Percentiles rank a stretch among this genome's conserved stretches.
Evolutionary conservation across 331 rosid species (phyloP).

Genomic region (Telfairia occidentalis): DNA sequence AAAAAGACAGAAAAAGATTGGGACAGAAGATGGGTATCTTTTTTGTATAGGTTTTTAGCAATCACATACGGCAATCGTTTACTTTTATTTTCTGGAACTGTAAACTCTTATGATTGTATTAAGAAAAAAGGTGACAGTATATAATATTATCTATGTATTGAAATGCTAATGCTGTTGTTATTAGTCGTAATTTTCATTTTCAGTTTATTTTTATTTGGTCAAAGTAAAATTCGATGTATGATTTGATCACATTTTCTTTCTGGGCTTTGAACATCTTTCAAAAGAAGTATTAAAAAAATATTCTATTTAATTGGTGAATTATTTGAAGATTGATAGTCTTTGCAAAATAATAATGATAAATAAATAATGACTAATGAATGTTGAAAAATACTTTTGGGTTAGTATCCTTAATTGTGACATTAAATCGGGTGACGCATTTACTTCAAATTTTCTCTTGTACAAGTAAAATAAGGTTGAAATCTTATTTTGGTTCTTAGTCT

Average conservation of each 20-base stretch:
- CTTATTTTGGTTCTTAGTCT: too few species aligned
- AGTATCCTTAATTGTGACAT: neutral
- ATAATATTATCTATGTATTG: neutral
- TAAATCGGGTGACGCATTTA: neutral
- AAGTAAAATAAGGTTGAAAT: too few species aligned
- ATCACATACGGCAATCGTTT: neutral
- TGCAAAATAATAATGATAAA: too few species aligned
- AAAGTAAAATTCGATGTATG: too few species aligned
- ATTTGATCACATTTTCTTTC: too few species aligned
- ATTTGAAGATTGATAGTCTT: too few species aligned
- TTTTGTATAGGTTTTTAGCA: constrained; percentile 4
- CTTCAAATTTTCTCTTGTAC: too few species aligned
- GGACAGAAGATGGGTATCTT: neutral
- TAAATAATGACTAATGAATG: too few species aligned
- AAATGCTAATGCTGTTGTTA: neutral
- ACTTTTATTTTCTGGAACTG: neutral
- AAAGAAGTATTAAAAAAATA: too few species aligned
- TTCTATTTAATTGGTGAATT: too few species aligned
- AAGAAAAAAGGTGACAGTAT: neutral
- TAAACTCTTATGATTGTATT: neutral
- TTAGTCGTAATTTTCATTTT: neutral
- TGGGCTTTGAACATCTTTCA: too few species aligned
- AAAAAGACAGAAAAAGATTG: neutral
- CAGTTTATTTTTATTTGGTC: neutral
- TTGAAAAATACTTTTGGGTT: too few species aligned